Evolutionary conservation across 2,329 filamentous ascomycete species (phyloP).

Genomic region (Onygena corvina): DNA sequence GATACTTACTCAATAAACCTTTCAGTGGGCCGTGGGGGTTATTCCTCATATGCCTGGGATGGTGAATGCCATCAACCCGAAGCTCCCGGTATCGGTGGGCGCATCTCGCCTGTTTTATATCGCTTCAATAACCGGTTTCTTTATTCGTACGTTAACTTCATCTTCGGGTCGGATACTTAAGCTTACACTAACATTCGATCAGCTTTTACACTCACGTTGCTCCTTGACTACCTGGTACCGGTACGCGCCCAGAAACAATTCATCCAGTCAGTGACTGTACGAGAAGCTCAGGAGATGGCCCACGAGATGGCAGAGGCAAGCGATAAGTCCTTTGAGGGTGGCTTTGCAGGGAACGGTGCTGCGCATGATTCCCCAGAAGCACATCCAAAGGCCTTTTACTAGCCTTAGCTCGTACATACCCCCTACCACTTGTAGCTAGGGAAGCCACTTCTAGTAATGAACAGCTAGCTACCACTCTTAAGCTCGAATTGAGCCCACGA

Average conservation of each 20-base stretch:
- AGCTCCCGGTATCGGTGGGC: slow-evolving; percentile 16
- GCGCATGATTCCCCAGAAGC: not conserved
- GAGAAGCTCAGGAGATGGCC: not conserved
- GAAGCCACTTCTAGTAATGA: too few relatives aligned
- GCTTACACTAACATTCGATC: not conserved
- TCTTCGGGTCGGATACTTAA: not conserved
- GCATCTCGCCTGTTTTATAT: slow-evolving; percentile 34
- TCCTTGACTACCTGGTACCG: not conserved
- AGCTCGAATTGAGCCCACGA: too few relatives aligned
- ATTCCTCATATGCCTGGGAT: slow-evolving; percentile 26
- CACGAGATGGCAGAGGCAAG: not conserved
- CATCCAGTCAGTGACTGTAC: not conserved
- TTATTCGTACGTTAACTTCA: slow-evolving; percentile 21
- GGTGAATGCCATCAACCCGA: slow-evolving; percentile 21
- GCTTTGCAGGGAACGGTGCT: not conserved
- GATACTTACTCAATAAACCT: slow-evolving; percentile 24
- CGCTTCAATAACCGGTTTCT: slow-evolving; percentile 32
- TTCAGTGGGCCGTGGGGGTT: slow-evolving; percentile 14
- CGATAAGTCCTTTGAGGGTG: not conserved
- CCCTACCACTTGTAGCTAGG: too few relatives aligned
- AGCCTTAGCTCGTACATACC: not conserved
- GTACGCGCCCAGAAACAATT: not conserved
- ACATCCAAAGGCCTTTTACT: not conserved
- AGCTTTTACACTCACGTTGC: not conserved
- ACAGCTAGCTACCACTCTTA: too few relatives aligned